These are phyloP conservation scores for Aspergillus pseudotamarii DNA, from an alignment of 2,329 filamentous ascomycete genomes.

Conservation along the genomic window DNA sequence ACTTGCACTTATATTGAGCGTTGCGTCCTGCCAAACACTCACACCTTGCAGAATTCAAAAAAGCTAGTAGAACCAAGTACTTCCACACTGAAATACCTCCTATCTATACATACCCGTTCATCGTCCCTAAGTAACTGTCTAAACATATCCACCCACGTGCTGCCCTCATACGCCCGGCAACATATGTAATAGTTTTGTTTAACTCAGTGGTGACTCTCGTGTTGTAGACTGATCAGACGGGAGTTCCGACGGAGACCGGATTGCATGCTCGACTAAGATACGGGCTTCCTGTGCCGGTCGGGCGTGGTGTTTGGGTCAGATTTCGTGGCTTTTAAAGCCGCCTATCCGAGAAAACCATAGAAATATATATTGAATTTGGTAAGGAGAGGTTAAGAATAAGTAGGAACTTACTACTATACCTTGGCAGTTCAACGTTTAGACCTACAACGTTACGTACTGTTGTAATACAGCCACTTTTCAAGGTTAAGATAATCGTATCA, in stretches of 20 bases:
- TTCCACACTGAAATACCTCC: background rate
- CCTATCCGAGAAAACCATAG: background rate
- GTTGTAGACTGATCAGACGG: background rate
- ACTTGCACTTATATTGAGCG: background rate
- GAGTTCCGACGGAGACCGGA: slow-evolving; percentile 1
- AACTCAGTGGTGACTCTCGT: background rate
- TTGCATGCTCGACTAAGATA: background rate
- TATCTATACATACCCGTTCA: background rate
- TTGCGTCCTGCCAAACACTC: background rate
- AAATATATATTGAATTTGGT: background rate
- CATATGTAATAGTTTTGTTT: background rate
- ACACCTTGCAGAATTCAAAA: background rate
- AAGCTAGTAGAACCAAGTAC: background rate
- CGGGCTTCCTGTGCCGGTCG: background rate
- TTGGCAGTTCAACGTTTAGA: background rate
- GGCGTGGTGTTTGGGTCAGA: background rate
- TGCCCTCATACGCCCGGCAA: background rate
- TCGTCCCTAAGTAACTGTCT: background rate
- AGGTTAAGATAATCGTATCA: too few species aligned
- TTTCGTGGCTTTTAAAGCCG: background rate
- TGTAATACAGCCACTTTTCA: background rate
- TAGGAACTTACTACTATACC: background rate
- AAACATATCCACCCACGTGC: background rate
- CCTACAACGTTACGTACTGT: background rate
- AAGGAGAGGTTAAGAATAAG: background rate